phyloP scores from a whole-genome alignment of 805 yeast genomes.

The Zygoascus ofunaensis region DNA sequence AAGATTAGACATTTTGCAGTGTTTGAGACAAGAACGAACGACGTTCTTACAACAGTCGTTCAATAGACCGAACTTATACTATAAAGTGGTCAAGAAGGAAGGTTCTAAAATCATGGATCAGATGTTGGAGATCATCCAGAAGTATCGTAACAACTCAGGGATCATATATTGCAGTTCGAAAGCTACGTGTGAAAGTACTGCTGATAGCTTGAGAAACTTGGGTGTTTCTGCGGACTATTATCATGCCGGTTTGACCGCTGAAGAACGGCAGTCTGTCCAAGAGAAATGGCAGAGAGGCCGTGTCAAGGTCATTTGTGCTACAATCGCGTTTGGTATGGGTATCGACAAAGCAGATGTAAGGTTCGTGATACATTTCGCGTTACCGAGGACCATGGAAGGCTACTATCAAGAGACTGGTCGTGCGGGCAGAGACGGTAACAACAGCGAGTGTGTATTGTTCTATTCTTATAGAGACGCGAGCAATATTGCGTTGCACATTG shows the following conservation, averaged over 20 bases:
- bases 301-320: conserved; percentile 82
- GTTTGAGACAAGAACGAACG: conserved; percentile 47
- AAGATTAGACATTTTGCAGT: conserved; percentile 72
- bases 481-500: conserved; percentile 64
- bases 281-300: conserved; percentile 67
- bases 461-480: conserved; percentile 76
- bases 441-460: conserved; percentile 73
- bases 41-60: conserved; percentile 79
- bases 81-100: conserved; percentile 64
- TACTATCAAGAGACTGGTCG: conserved; percentile 98
- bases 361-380: conserved; percentile 76
- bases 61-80: conserved; percentile 76
- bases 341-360: conserved; percentile 95
- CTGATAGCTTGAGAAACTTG: conserved; percentile 45
- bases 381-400: conserved; percentile 89
- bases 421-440: conserved; percentile 92
- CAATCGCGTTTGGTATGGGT: conserved; percentile 99
- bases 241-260: conserved; percentile 91
- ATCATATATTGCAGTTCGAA: conserved; percentile 92
- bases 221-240: conserved; percentile 68
- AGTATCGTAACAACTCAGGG: conserved; percentile 54
- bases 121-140: conserved; percentile 46
- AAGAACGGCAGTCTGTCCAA: conserved; percentile 66
- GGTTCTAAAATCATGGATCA: conserved; percentile 18
- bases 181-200: conserved; percentile 74